Evolutionary conservation across 116 monocot genomes (phyloP), one percentile per base, ranked within the genome.

Genomic region (Dioscorea cayenensis): DNA sequence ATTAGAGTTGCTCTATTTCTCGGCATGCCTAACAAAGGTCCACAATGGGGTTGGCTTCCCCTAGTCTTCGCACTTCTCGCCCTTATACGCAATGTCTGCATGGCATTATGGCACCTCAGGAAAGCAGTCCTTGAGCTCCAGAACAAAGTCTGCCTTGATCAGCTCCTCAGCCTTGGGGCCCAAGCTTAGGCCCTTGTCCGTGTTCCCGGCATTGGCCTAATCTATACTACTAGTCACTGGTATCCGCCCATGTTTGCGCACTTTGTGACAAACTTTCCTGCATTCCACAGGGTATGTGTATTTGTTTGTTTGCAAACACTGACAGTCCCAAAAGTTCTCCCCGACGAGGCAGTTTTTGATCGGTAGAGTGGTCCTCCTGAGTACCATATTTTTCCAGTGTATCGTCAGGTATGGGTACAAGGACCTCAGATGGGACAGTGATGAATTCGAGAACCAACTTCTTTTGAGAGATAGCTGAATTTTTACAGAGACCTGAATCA

Each of bases 221-320:
- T 90, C 32, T 88, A 80, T 66, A 80, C 90, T 7, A 82, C 73
- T 51, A 72, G 38, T 50, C 0, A 68, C 61, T 6, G 88, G 84
- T 25, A 73, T 90, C 4, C 94, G 1, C 85, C 90, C 5, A 79
- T 88, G 80, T 90, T 95, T 74, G 86, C 86, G 2, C 94, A 95
- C 77, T 91, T 91, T 29, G 78, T 95, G 16, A 88, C 94, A 49
- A 88, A 88, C 71, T 88, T 95, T 77, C 86, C 90, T n/a, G 91
- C 88, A 21, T 79, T 86, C 73, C 91, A 95, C 50, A 76, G 83
- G 4, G 69, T 90, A 14, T 80, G 88, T 66, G 77, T 95, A 49
- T 91, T 91, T 21, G 74, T 89, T 49, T 75, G 65, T 8, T 23
- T 88, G 32, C 82, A 83, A 71, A 82, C 84, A 20, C 67, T 84